A percentile compares a stretch with the other conserved stretches of the same genome.
Evolutionary conservation across 208 protist genomes (phyloP).

Genomic region (Acanthamoeba healyi): DNA sequence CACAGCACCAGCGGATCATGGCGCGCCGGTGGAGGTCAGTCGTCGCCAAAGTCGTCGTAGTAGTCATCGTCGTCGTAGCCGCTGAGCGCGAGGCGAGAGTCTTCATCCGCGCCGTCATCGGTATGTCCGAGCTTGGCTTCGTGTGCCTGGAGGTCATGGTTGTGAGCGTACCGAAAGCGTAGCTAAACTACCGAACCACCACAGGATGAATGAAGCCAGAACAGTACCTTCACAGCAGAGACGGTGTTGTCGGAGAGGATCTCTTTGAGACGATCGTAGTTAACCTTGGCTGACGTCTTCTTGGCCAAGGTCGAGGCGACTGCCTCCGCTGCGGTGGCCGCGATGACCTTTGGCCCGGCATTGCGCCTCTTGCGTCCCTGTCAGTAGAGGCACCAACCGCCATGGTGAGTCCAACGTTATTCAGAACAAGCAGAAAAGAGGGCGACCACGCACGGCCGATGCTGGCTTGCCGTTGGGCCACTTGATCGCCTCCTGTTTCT

Average conservation of each 20-base stretch:
- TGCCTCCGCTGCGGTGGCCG: constrained; percentile 74
- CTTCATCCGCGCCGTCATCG: neutral
- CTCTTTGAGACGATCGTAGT: constrained; percentile 77
- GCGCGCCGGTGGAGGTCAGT: too few relatives aligned
- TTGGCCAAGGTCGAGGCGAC: constrained; percentile 50
- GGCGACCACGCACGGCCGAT: neutral
- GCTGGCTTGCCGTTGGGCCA: constrained; percentile 64
- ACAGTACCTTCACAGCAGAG: neutral
- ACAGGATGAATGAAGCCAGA: neutral
- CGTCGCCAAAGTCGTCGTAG: constrained; percentile 38
- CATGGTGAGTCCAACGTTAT: neutral
- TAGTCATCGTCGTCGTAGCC: constrained; percentile 59
- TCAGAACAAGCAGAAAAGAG: neutral
- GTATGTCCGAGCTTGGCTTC: neutral
- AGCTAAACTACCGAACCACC: too few relatives aligned
- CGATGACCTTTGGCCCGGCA: neutral
- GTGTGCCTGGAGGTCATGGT: constrained; percentile 25
- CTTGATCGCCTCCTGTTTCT: constrained; percentile 66
- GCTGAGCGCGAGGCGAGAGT: constrained; percentile 46
- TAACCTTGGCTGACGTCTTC: constrained; percentile 78
- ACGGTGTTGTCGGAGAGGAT: constrained; percentile 46
- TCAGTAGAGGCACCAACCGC: neutral
- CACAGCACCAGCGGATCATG: too few relatives aligned
- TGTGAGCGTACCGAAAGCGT: too few relatives aligned
- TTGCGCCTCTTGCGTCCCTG: neutral